phyloP scores from a whole-genome alignment of 2,329 filamentous ascomycete species.

The Phyllosticta citriasiana region DNA sequence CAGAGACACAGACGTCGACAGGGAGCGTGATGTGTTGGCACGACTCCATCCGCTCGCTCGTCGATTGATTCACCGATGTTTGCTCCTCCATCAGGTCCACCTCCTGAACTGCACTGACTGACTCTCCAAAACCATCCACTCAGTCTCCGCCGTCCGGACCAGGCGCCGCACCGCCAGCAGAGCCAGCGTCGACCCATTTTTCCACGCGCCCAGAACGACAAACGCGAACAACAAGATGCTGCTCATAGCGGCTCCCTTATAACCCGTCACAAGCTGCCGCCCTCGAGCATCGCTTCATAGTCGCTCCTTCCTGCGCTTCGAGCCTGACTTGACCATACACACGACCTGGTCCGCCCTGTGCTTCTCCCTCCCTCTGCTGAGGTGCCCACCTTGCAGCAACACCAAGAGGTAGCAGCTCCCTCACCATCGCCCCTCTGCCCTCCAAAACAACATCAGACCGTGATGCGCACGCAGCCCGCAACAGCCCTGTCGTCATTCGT shows the following conservation, averaged over 20 bases:
- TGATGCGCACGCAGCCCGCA: conserved; percentile 3
- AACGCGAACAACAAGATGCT: background rate
- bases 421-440: background rate
- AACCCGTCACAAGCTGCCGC: background rate
- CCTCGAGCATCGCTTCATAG: background rate
- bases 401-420: background rate
- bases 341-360: background rate
- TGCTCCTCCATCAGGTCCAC: background rate
- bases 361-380: too few species aligned
- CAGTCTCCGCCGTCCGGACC: background rate
- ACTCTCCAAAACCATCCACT: background rate
- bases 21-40: background rate
- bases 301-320: background rate
- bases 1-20: background rate
- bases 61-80: background rate
- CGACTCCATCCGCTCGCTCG: background rate
- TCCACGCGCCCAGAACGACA: background rate
- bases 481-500: background rate
- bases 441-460: background rate
- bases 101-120: background rate
- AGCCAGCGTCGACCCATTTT: background rate
- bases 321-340: background rate
- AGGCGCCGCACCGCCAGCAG: background rate
- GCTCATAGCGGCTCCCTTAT: background rate
- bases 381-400: background rate